Evolutionary conservation across 164 flowering plant genomes (phyloP), one percentile per base, ranked within the genome.

Genomic region (Protea cynaroides): DNA sequence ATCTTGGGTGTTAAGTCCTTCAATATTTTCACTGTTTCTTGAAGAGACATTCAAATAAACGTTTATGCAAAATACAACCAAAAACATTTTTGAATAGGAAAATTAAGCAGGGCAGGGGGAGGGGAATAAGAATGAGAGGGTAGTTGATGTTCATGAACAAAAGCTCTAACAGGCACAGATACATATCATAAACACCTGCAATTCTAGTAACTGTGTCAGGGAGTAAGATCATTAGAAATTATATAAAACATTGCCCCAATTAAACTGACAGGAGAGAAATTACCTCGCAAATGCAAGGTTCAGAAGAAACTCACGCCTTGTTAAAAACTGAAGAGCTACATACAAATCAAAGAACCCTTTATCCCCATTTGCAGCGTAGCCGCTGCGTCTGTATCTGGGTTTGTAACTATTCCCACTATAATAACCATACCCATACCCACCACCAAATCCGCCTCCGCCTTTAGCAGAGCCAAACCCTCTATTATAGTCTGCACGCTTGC

Each of bases 401-500:
- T 52, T 55, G 44, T 72, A 59, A 43, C 47, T 17, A 40, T 46
- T 58, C 19, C 62, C 60, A 19, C 24, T n/a, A 46, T 55, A 23
- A 52, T 70, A 60, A 22, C 55, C 61, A 40, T 59, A 53, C 10
- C 68, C 66, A 55, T 62, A 59, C 17, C 66, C 73, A 60, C 68
- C 46, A 4, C 19, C 34, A 38, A 19, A 13, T 14, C 59, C 50
- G 13, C 43, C 29, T 14, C 58, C 12, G n/a, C 47, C 58, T 36
- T 51, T 19, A 34, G 17, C 24, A 12, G 51, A 51, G 12, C 65
- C 70, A 8, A 14, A 43, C n/a, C 58, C 40, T 15, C 69, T 18
- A 68, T 87, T 77, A 66, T 86, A 89, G 50, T 80, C 76, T 43
- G 89, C 85, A 23, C 98, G 93, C 74, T 82, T 90, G 14, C 69